Evolutionary conservation across 2,329 filamentous ascomycete species (phyloP).

Genomic region (Colletotrichum sublineola): DNA sequence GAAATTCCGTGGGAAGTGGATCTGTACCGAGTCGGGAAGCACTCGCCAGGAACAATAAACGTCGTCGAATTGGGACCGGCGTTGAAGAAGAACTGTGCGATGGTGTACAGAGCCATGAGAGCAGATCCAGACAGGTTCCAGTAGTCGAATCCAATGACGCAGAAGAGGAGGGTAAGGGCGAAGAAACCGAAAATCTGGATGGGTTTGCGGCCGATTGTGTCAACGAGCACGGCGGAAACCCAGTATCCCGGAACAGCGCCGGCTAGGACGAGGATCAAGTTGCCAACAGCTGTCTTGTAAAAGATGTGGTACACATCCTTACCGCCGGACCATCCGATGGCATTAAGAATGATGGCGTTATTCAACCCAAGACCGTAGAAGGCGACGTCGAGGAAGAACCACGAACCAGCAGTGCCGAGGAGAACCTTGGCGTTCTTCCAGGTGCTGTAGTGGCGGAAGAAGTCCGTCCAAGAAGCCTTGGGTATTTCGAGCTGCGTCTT

Average conservation of each 20-base stretch:
- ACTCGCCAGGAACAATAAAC: slow-evolving; percentile 74
- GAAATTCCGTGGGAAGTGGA: slow-evolving; percentile 74
- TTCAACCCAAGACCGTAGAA: slow-evolving; percentile 81
- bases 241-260: slow-evolving; percentile 87
- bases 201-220: slow-evolving; percentile 81
- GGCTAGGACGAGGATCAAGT: slow-evolving; percentile 82
- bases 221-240: slow-evolving; percentile 81
- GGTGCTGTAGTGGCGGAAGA: slow-evolving; percentile 76
- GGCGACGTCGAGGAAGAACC: slow-evolving; percentile 78
- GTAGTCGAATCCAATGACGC: slow-evolving; percentile 65
- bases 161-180: slow-evolving; percentile 60
- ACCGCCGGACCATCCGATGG: slow-evolving; percentile 76
- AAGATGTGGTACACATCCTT: slow-evolving; percentile 75
- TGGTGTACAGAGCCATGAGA: slow-evolving; percentile 28
- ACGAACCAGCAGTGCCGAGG: slow-evolving; percentile 84
- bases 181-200: slow-evolving; percentile 72
- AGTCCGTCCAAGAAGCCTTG: slow-evolving; percentile 80
- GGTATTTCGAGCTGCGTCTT: slow-evolving; percentile 70
- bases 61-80: slow-evolving; percentile 72
- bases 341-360: slow-evolving; percentile 77
- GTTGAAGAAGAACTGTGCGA: slow-evolving; percentile 36
- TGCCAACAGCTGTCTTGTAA: slow-evolving; percentile 82
- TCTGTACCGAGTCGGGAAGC: slow-evolving; percentile 74
- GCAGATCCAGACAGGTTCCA: slow-evolving; percentile 40
- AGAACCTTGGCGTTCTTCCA: slow-evolving; percentile 80